Base-by-base conservation (phyloP, 2,329 filamentous ascomycete species). In the Arthrobotrys sinensis region DNA sequence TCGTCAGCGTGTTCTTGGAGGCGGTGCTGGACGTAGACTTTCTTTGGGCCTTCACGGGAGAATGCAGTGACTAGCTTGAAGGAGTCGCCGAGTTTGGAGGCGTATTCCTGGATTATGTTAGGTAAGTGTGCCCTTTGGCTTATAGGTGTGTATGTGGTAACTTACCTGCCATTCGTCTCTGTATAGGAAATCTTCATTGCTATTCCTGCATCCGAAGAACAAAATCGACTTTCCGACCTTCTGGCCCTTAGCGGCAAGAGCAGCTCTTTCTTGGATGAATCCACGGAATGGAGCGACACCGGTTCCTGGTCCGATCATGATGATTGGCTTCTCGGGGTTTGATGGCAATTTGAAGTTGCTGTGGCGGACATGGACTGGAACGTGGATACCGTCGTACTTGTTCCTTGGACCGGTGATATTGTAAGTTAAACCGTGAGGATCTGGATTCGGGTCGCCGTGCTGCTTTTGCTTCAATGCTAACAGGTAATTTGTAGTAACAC, bases 331-430 rank as follows among this genome's bases (percentile, higher is more conserved):
- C 60, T 92, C 90, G 3, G 96, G 94, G 82, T 99, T 94, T 14
- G 96, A 97, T 7, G 96, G 96, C 34, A 99, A 90, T 87, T 98
- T 98, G 90, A 99, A 99, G 87, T 98, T 99, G 80, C 96, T 98
- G 86, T 97, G 95, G 80, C 96, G 93, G 76, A 99, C 91, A 83
- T 99, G 96, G 12, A 99, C 93, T 2, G 96, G 96, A 24, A 98
- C 91, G 83, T 96, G 94, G 78, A 97, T 91, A 79, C 95, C 95
- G 82, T 97, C 93, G 85, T 98, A 99, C 86, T 97, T 98, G 88
- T 97, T 97, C 83, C 96, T 90, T 14, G 96, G 96, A 11, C 96
- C 96, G 60, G 86, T 91, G 81, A 98, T 92, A 72, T 93, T 89
- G 85, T 98, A 99, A 69, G 91, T 93, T 76, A 95, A 87, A 68